phyloP scores from a whole-genome alignment of 2,329 filamentous ascomycete species.

The Tolypocladium tundrense region DNA sequence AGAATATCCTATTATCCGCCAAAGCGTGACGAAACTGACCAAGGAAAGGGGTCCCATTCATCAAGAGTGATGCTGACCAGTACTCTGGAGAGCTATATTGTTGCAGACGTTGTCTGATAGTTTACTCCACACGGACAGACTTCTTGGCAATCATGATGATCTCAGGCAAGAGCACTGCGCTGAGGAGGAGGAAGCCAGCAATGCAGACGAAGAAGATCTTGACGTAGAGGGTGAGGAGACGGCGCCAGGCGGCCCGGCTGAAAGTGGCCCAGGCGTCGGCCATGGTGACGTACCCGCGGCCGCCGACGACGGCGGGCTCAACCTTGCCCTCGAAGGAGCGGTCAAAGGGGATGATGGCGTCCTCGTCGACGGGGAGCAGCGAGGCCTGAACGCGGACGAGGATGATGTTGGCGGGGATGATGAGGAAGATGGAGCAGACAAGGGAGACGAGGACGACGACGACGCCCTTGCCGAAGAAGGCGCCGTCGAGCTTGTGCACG shows the following conservation, averaged over 20 bases:
- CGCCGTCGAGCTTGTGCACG: conserved; percentile 16
- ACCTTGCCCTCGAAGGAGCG: conserved; percentile 72
- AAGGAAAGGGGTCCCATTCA: neutral
- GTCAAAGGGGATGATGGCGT: conserved; percentile 85
- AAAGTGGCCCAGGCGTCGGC: conserved; percentile 73
- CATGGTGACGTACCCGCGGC: conserved; percentile 60
- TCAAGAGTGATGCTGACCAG: too few relatives aligned
- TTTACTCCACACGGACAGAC: conserved; percentile 3
- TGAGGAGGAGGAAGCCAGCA: conserved; percentile 34
- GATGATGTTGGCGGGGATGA: conserved; percentile 67
- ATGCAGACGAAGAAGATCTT: conserved; percentile 56
- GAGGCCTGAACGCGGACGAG: conserved; percentile 80
- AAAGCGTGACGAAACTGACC: neutral
- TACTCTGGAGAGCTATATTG: too few relatives aligned
- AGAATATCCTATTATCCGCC: neutral
- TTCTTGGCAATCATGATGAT: conserved; percentile 28
- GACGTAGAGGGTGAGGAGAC: conserved; percentile 63
- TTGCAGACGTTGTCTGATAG: neutral
- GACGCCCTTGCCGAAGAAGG: conserved; percentile 28
- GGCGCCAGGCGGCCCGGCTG: conserved; percentile 58
- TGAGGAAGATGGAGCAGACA: conserved; percentile 47
- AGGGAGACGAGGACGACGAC: conserved; percentile 35
- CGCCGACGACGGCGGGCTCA: conserved; percentile 63
- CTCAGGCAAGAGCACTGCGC: conserved; percentile 39
- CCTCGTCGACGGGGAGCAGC: conserved; percentile 68